Evolutionary conservation across 1,139 yeast genomes (phyloP), one percentile per base, ranked within the genome.

Genomic region (Zygosaccharomyces sapae): DNA sequence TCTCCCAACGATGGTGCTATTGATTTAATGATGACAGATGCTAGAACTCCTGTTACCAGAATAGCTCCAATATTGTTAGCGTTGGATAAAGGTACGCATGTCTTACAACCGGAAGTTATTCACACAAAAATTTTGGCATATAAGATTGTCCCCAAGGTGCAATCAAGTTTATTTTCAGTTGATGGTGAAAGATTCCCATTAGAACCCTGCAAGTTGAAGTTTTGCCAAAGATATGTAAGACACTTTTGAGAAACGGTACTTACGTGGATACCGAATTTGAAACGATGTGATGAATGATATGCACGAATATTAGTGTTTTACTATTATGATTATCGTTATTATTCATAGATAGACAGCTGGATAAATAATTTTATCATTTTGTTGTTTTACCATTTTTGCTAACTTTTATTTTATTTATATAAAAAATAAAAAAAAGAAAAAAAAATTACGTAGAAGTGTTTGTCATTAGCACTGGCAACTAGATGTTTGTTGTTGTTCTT

Each of bases 151-250:
- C 98, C 98, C 1, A 74, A 71, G 50, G 58, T 74, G 4, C 50
- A 49, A 12, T 68, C 70, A 13, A 86, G 89, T 48, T 80, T 75
- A 53, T 72, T 90, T 24, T 81, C 95, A 2, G 80, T 92, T 22
- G 98, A 92, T 67, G 98, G 98, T 33, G 98, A 92, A 65, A 72
- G 73, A 48, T 89, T 83, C 56, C 94, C 95, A 0, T 75, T 83
- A 51, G 80, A 76, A 57, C 81, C 95, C 0, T 85, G 53, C 97
- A 90, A 63, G 96, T 85, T 9, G 96, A 89, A 67, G 74, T 92
- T 0, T 61, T 85, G 43, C 79, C 82, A 1, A 71, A 77, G 33
- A 57, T 71, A 7, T 71, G 70, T 25, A 71, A 69, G 50, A 67
- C 71, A 0, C 45, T 72, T 16, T 50, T 70, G 44, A 69, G 66